Conservation (phyloP, 2,329 filamentous ascomycete species). For the Aspergillus sp. region DNA sequence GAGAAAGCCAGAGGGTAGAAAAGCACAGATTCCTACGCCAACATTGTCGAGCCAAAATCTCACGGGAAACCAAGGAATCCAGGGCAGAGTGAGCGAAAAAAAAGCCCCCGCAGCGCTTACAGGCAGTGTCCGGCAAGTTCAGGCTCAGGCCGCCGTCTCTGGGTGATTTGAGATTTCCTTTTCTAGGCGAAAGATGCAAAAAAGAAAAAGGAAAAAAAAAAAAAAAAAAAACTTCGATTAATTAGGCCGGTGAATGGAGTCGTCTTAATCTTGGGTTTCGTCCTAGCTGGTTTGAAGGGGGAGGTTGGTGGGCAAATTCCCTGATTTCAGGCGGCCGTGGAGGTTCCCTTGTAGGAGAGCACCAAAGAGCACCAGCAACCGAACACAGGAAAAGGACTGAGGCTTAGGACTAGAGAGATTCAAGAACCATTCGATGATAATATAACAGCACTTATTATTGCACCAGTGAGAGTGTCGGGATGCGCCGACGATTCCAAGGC, state of each 20-base stretch:
- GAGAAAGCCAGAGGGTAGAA: background rate
- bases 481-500: no score
- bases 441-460: background rate
- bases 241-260: background rate
- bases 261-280: background rate
- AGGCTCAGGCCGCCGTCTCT: background rate
- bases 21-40: background rate
- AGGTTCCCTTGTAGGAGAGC: no score
- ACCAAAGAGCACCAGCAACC: background rate
- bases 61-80: background rate
- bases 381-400: background rate
- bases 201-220: background rate
- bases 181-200: background rate
- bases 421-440: background rate
- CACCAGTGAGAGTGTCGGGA: no score
- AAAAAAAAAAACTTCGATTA: background rate
- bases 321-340: no score
- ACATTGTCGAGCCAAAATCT: background rate
- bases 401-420: background rate
- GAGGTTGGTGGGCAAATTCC: no score
- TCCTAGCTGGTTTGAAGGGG: no score
- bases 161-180: no score
- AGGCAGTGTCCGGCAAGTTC: no score
- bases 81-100: background rate
- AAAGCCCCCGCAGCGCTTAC: slow-evolving; percentile 2